Evolutionary conservation across 2,329 filamentous ascomycete genomes (phyloP), one percentile per base, ranked within the genome.

Genomic region (Epichloe gansuensis): DNA sequence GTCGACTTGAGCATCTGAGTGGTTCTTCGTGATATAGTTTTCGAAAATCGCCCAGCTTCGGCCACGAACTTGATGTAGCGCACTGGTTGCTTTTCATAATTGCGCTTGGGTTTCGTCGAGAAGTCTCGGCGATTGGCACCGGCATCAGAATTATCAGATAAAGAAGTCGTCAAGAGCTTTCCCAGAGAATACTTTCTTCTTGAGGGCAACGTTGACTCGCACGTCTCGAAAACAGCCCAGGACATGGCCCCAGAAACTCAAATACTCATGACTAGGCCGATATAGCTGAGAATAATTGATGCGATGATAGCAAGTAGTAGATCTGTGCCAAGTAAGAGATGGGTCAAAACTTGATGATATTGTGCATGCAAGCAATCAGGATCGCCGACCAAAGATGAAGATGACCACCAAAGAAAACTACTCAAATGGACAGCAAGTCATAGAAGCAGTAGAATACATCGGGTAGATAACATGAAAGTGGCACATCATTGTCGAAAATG

Each of bases 41-140:
- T 34, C 47, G 47, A 15, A 54, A 52, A 34, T 54, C 53, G 31
- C 53, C 53, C n/a, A 54, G 44, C 53, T 48, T 53, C 11, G 51
- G 47, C 25, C 46, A 44, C 5, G 36, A 36, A 11, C 42, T 17
- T 34, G 41, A n/a, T 13, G 27, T 17, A 21, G 25, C 25, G 12
- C 25, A 13, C 27, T 36, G 12, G 21, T 13, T 4, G 3, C 13
- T 13, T 17, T 47, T n/a, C n/a, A 40, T 34, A 4, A 35, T 23
- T 25, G 11, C 41, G 17, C 42, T 47, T 13, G 8, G 4, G 5
- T 15, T 21, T 21, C 13, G 8, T 46, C 23, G n/a, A 35, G 39
- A 34, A 12, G 21, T 46, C 36, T 47, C 25, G 7, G 15, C 3
- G n/a, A 34, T 35, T 34, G 49, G 34, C 15, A 27, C 15, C 13